These are phyloP conservation scores for Teratosphaeria destructans DNA, from an alignment of 2,329 filamentous ascomycete genomes.

Conservation along the genomic window DNA sequence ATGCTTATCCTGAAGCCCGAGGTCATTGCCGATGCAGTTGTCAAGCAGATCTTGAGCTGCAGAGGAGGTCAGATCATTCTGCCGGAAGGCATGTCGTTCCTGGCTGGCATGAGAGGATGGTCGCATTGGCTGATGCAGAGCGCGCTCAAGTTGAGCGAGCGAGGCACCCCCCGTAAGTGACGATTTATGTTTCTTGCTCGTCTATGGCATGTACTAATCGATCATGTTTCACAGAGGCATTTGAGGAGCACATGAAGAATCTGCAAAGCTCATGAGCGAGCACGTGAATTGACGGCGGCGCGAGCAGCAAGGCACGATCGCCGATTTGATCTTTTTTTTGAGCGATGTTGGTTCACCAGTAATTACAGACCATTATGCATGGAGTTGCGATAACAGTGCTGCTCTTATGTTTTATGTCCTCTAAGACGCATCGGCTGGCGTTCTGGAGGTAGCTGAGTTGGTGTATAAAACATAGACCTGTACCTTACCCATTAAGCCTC, in stretches of 20 bases:
- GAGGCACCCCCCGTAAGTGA: neutral
- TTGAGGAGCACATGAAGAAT: neutral
- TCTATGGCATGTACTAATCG: neutral
- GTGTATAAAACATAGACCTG: neutral
- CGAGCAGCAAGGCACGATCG: neutral
- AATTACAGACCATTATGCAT: neutral
- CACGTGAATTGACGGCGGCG: neutral
- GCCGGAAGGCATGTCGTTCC: neutral
- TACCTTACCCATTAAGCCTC: neutral
- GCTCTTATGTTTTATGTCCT: neutral
- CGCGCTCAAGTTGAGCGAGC: neutral
- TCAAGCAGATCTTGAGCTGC: slow-evolving; percentile 32
- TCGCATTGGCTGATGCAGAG: neutral
- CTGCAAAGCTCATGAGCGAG: neutral
- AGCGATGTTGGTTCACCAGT: neutral
- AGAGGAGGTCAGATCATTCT: slow-evolving; percentile 33
- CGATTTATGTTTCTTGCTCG: neutral
- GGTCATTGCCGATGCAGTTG: slow-evolving; percentile 32
- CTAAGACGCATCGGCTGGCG: neutral
- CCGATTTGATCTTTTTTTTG: neutral
- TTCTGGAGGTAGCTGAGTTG: neutral
- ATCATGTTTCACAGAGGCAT: neutral
- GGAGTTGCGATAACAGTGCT: neutral
- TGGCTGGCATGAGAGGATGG: neutral
- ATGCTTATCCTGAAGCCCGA: slow-evolving; percentile 28